These are phyloP conservation scores for Xylariaceae sp. DNA, from an alignment of 2,329 filamentous ascomycete genomes.

Conservation along the genomic window DNA sequence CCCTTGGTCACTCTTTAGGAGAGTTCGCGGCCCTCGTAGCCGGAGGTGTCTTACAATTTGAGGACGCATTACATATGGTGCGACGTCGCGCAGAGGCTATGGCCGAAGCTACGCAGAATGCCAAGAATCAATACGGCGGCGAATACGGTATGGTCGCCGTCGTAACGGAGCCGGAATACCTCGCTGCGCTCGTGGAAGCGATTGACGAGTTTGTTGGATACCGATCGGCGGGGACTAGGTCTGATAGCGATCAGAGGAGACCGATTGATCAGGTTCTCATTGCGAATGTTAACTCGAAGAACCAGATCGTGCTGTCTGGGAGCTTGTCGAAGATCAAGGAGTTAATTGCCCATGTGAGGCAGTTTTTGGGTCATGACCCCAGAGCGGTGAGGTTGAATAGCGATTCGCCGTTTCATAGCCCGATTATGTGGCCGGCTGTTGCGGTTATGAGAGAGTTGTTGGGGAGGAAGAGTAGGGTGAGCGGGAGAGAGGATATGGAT, in stretches of 20 bases:
- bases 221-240: slow-evolving; percentile 61
- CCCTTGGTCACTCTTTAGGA: slow-evolving; percentile 85
- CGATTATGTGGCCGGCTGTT: slow-evolving; percentile 84
- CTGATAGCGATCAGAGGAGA: slow-evolving; percentile 65
- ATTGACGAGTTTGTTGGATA: slow-evolving; percentile 79
- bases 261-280: slow-evolving; percentile 85
- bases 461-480: slow-evolving; percentile 53
- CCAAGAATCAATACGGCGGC: slow-evolving; percentile 65
- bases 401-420: slow-evolving; percentile 87
- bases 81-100: slow-evolving; percentile 77
- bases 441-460: slow-evolving; percentile 70
- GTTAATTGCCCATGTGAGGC: slow-evolving; percentile 78
- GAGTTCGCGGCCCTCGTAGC: slow-evolving; percentile 91
- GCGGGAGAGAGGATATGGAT: slow-evolving; percentile 55
- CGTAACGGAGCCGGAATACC: slow-evolving; percentile 79
- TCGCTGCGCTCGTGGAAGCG: slow-evolving; percentile 65
- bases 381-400: slow-evolving; percentile 82
- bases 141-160: slow-evolving; percentile 94
- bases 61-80: slow-evolving; percentile 75
- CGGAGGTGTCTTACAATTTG: slow-evolving; percentile 74
- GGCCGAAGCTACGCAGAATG: slow-evolving; percentile 69
- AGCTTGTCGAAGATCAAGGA: slow-evolving; percentile 79
- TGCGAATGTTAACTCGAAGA: slow-evolving; percentile 92
- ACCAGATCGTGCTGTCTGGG: slow-evolving; percentile 91
- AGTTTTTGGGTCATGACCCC: slow-evolving; percentile 89